These are phyloP conservation scores for Acer yangbiense DNA, from an alignment of 345 rosid genomes.

Conservation along the genomic window DNA sequence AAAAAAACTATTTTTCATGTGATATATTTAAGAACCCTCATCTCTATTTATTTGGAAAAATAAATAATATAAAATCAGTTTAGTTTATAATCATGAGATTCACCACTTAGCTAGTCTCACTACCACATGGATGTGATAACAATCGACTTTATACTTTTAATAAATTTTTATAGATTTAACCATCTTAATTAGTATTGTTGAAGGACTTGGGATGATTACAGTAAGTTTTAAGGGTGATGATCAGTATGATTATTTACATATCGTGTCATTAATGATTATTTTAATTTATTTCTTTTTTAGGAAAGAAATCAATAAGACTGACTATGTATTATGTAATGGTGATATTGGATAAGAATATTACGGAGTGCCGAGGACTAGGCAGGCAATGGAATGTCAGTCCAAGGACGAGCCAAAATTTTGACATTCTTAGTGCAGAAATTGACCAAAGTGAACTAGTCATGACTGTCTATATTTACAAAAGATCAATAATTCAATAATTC, in stretches of 20 bases:
- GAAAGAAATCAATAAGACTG: neutral
- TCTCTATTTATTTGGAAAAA: neutral
- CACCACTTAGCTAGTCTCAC: neutral
- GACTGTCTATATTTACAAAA: neutral
- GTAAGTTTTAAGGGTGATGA: neutral
- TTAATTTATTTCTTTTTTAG: neutral
- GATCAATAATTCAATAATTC: neutral
- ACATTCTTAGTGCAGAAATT: neutral
- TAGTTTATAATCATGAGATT: neutral
- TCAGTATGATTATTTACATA: neutral
- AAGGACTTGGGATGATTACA: neutral
- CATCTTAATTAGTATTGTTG: no score
- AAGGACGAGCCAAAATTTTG: neutral
- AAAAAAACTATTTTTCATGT: no score
- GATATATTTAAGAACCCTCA: no score
- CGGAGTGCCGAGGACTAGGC: no score
- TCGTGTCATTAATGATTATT: neutral
- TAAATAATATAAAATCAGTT: neutral
- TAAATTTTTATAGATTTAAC: no score
- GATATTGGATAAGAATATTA: neutral
- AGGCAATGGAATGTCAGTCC: conserved; percentile 1
- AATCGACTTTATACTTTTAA: no score
- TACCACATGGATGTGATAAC: neutral
- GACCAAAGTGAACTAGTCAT: neutral
- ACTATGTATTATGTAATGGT: neutral